Conservation (phyloP, 331 rosid species). For the Cucumis variabilis region DNA sequence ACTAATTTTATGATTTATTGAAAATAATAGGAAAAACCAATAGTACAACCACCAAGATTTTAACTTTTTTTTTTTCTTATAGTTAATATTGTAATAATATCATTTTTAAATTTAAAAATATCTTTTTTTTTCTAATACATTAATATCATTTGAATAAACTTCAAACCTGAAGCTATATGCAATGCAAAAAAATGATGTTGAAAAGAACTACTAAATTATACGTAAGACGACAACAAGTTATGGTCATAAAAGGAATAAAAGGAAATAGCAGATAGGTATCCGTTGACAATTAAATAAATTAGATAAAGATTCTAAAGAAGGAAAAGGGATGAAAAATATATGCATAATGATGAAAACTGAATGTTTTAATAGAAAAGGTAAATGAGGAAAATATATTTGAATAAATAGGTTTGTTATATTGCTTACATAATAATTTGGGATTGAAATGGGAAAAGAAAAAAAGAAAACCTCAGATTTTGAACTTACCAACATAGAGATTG, state of each 20-base stretch:
- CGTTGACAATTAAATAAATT: neutral
- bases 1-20: too few relatives aligned
- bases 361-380: neutral
- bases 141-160: neutral
- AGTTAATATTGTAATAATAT: too few relatives aligned
- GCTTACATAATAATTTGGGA: neutral
- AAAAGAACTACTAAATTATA: neutral
- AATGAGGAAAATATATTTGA: neutral
- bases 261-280: neutral
- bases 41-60: too few relatives aligned
- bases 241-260: neutral
- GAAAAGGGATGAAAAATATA: neutral
- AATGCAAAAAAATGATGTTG: neutral
- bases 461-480: neutral
- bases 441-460: neutral
- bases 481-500: slow-evolving; percentile 22
- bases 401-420: neutral
- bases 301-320: neutral
- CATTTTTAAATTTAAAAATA: too few relatives aligned
- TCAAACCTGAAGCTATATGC: neutral
- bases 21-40: too few relatives aligned
- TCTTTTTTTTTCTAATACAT: too few relatives aligned
- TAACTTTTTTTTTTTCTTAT: too few relatives aligned
- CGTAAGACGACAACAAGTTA: neutral
- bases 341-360: neutral